These are phyloP conservation scores for Tubosaeta brunneosetosa DNA, from an alignment of 768 basidiomycete species.

Conservation along the genomic window DNA sequence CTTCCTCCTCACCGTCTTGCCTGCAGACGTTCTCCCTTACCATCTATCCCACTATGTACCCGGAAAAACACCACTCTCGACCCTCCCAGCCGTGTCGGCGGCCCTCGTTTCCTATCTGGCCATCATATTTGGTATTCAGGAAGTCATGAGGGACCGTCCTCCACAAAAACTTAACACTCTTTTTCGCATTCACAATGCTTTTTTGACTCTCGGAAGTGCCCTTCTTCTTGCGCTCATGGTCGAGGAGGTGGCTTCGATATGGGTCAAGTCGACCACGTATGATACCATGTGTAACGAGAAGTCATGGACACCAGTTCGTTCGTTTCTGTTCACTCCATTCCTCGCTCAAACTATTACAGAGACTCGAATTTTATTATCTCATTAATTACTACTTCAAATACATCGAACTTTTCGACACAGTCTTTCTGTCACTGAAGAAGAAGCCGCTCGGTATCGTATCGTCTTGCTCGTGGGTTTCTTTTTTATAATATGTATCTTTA, in stretches of 20 bases:
- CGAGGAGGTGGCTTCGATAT: conserved; percentile 84
- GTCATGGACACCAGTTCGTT: conserved; percentile 85
- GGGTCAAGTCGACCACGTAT: conserved; percentile 67
- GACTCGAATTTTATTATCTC: conserved; percentile 95
- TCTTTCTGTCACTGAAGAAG: conserved; percentile 97
- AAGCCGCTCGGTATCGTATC: conserved; percentile 79
- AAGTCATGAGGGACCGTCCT: conserved; percentile 74
- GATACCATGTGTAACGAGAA: conserved; percentile 68
- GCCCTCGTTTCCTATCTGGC: conserved; percentile 79
- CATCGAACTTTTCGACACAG: conserved; percentile 91
- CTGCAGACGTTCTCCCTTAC: conserved; percentile 38
- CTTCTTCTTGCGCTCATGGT: conserved; percentile 83
- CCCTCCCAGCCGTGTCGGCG: conserved; percentile 57
- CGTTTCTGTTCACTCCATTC: not conserved
- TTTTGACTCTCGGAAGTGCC: conserved; percentile 81
- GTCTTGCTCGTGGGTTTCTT: not conserved
- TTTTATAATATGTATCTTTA: conserved; percentile 26
- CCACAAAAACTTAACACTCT: conserved; percentile 73
- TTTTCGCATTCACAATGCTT: conserved; percentile 88
- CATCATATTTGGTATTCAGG: conserved; percentile 80
- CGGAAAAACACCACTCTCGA: conserved; percentile 58
- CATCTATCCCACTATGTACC: conserved; percentile 46
- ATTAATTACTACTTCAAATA: conserved; percentile 99
- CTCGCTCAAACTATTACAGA: conserved; percentile 40
- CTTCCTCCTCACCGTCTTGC: conserved; percentile 55